Base-by-base conservation (phyloP, 148 eudicot species). In the Nepenthes mirabilis region DNA sequence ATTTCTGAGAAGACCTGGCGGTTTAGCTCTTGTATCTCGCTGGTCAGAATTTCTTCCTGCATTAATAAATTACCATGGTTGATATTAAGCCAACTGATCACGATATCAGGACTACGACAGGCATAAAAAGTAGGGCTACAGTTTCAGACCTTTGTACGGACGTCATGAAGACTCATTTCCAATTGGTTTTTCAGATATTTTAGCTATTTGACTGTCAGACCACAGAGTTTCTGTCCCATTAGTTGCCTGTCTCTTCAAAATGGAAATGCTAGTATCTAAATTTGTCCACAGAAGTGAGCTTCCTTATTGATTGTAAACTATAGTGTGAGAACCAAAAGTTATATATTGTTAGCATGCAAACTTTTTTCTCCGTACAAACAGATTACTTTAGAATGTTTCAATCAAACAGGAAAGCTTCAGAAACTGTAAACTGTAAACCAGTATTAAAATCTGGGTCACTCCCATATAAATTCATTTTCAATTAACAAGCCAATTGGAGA, bases 181-280 rank as follows among this genome's bases (percentile, higher is more conserved):
- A 87, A 61, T 63, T 84, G 95, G 63, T 77, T 80, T 62, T 87
- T 88, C 5, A 87, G 71, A 65, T 67, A 68, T 64, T 84, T 77
- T 14, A 87, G 78, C 37, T 84, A 90, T 57, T 74, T 75, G 34
- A 78, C 69, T 64, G 72, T 70, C 75, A 87, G 71, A 36, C 90
- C 84, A 49, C 55, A 64, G 33, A 87, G 83, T 70, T 74, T 80
- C 61, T 80, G 74, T 57, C 95, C 90, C 95, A 87, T 76, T 55
- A 87, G 67, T 71, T 84, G 81, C 76, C 95, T 87, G 74, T 53
- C 37, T 65, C 52, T 56, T 52, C 62, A 52, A 50, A 65, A 63
- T 56, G 11, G 33, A 62, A 43, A 67, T 52, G 10, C 23, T 2
- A 50, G 37, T 50, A 12, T 55, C 67, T 56, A 23, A 47, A 43